These are phyloP conservation scores for Caloboletus firmus DNA, from an alignment of 1,284 basidiomycete species.

Conservation along the genomic window DNA sequence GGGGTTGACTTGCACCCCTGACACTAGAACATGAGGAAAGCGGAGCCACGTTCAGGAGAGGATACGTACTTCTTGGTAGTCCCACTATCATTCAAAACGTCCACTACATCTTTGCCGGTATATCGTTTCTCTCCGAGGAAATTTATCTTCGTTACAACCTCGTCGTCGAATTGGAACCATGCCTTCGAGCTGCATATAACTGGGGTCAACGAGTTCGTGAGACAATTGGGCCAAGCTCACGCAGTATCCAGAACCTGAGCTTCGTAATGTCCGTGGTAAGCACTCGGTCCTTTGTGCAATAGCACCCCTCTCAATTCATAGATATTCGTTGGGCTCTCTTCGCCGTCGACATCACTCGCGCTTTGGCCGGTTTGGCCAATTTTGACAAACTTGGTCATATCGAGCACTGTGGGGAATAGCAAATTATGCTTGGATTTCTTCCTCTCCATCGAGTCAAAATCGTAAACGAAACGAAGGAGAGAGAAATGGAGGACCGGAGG, in stretches of 20 bases:
- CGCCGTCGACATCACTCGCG: constrained; percentile 6
- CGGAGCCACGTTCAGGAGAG: neutral
- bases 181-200: constrained; percentile 50
- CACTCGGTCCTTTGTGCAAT: constrained; percentile 81
- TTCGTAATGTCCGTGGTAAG: constrained; percentile 91
- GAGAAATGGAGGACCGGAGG: constrained; percentile 89
- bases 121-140: constrained; percentile 48
- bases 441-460: constrained; percentile 71
- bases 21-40: constrained; percentile 1
- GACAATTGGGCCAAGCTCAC: constrained; percentile 45
- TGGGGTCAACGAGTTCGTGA: constrained; percentile 8
- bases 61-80: constrained; percentile 29
- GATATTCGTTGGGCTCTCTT: constrained; percentile 30
- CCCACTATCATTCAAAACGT: constrained; percentile 27
- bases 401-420: constrained; percentile 68
- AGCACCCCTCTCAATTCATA: constrained; percentile 85
- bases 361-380: constrained; percentile 28
- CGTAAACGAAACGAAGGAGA: constrained; percentile 85
- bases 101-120: constrained; percentile 29
- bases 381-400: constrained; percentile 71
- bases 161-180: constrained; percentile 94
- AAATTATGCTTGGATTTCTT: constrained; percentile 83
- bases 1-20: constrained; percentile 29
- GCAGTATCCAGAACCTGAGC: constrained; percentile 79
- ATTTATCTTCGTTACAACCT: constrained; percentile 63